Base-by-base conservation (phyloP, 768 basidiomycete genomes). In the Collybiopsis confluens region DNA sequence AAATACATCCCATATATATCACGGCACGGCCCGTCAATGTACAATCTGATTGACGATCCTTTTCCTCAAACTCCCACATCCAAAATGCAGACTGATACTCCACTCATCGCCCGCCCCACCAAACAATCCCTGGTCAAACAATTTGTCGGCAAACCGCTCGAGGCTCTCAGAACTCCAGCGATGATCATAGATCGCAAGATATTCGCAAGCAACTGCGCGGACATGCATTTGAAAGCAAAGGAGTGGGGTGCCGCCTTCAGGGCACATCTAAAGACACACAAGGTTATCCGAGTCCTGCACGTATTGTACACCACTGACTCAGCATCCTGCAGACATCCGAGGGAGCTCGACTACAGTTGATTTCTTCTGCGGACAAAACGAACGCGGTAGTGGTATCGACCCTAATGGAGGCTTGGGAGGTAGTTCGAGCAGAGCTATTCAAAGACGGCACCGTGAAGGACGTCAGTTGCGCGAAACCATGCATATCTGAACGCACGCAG, bases 191-290 rank as follows among this genome's bases (percentile, higher is more conserved):
- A 94, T 69, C 80, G 87, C 23, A 75, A 78, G 8, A 58, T 83
- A 8, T 92, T 93, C 66, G 80, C 80, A 33, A 67, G 75, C 27
- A 94, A 94, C 65, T 92, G 90, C 65, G 77, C 77, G 10, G 70
- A 66, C 54, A 91, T 94, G 85, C 85, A 88, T 58, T 65, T 72
- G 45, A 83, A 80, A 38, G 81, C 88, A 13, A 74, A 74, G 52
- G 73, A 75, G 24, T 87, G 86, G 78, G 84, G 83, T 2, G 83
- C 88, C 15, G 72, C 62, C 8, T 93, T 94, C 66, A 75, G 92
- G 45, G 88, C 85, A 3, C 92, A 94, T 67, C 76, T 94, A 49
- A 95, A 94, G 70, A 88, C 87, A 0, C 88, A 90, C 65, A 90
- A 90, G 76, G 87, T 84, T 63, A 24, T 62, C 13, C 3, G 16